Evolutionary conservation across 208 protist species (phyloP), one percentile per base, ranked within the genome.

Genomic region (Wallacemonas sp.): DNA sequence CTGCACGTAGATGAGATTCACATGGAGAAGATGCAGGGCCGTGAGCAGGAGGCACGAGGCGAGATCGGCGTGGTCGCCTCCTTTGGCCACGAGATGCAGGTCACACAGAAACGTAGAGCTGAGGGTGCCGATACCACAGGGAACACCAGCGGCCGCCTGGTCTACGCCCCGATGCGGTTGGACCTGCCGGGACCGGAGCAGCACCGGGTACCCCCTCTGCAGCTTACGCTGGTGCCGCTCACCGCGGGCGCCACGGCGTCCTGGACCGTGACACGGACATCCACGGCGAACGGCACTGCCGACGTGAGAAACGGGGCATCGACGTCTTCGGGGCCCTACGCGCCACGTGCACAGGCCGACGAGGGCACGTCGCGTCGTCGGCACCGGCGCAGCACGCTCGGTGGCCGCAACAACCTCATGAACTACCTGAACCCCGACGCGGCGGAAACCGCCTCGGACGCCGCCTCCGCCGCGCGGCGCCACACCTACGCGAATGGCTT

Each of bases 1-100:
- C 61, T 94, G 15, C 61, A 89, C 42, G 79, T 94, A 32, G 73
- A 89, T 17, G 63, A 61, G 15, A 55, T 94, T 12, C 63, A 86
- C 21, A 66, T 94, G 53, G 32, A 44, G 29, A 70, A 73, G 1
- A 58, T 36, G 12, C 60, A 79, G 36, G 74, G 71, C n/a, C 70
- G 68, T 12, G 36, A 67, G 58, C 57, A 79, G 50, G 75, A 89
- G 68, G 37, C 62, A 13, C 55, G 71, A 17, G 74, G 84, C 8
- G 71, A 57, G 37, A 61, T 95, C 34, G 62, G 48, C 27, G 73
- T 93, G 30, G 66, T 68, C 41, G 84, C 61, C 19, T 63, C 41
- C 36, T 89, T 61, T 57, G 70, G 65, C 42, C 55, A 62, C 27
- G 89, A 93, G 46, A 53, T 59, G 13, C 70, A 83, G 55, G 33